Evolutionary conservation across 2,329 filamentous ascomycete species (phyloP).

Genomic region (Sporothrix mexicana): DNA sequence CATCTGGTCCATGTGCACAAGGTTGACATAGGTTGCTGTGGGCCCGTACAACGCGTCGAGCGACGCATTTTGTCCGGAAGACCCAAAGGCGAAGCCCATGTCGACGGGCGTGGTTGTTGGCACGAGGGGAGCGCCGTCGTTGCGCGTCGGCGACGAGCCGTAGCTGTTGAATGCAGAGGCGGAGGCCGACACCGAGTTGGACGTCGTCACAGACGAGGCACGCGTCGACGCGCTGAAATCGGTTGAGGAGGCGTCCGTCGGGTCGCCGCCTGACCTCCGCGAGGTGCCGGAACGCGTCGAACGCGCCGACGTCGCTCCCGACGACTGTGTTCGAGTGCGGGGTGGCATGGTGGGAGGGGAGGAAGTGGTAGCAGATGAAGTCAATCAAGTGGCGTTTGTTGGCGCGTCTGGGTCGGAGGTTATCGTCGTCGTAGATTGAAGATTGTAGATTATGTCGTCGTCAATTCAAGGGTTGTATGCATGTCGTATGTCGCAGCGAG

Average conservation of each 20-base stretch:
- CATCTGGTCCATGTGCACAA: slow-evolving; percentile 37
- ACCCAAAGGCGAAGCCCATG: background rate
- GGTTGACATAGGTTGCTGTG: slow-evolving; percentile 30
- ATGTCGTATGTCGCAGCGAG: too few relatives aligned
- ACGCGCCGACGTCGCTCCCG: slow-evolving; percentile 33
- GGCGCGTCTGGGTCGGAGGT: background rate
- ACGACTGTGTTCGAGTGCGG: slow-evolving; percentile 29
- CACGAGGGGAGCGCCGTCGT: slow-evolving; percentile 3
- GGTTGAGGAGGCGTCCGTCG: background rate
- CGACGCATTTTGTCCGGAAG: background rate
- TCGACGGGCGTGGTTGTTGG: slow-evolving; percentile 29
- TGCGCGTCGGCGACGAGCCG: background rate
- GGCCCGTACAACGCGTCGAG: slow-evolving; percentile 27
- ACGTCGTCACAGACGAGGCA: slow-evolving; percentile 31
- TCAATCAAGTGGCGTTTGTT: background rate
- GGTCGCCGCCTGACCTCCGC: slow-evolving; percentile 29
- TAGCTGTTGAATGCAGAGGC: slow-evolving; percentile 24
- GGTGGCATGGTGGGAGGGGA: slow-evolving; percentile 24
- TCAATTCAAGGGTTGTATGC: too few relatives aligned
- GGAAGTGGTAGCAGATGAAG: background rate
- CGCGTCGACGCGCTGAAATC: slow-evolving; percentile 30
- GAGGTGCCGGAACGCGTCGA: slow-evolving; percentile 32
- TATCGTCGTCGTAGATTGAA: background rate
- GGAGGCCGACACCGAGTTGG: background rate
- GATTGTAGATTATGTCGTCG: too few relatives aligned